These are phyloP conservation scores for Cytospora paraplurivora DNA, from an alignment of 2,329 filamentous ascomycete species.

Conservation along the genomic window DNA sequence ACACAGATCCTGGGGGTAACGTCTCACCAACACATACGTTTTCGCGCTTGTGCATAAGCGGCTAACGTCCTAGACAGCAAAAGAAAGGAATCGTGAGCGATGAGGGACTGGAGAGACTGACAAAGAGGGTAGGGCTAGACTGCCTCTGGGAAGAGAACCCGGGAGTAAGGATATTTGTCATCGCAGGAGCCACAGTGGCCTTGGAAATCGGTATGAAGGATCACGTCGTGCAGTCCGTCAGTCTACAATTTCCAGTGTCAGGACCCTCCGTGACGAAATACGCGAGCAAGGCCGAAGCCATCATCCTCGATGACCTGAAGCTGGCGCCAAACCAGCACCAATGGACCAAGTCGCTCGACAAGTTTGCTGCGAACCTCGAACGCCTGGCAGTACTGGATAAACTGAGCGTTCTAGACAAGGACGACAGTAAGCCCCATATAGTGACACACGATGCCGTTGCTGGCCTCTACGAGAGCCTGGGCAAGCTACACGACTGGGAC, in stretches of 20 bases:
- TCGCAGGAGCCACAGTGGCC: conserved; percentile 62
- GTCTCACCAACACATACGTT: conserved; percentile 26
- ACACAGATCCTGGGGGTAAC: conserved; percentile 53
- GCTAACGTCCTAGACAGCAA: conserved; percentile 36
- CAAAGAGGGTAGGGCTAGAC: conserved; percentile 67
- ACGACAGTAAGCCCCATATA: conserved; percentile 52
- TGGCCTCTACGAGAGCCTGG: conserved; percentile 71
- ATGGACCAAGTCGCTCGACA: conserved; percentile 69
- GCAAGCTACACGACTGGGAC: conserved; percentile 72
- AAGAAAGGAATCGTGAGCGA: conserved; percentile 69
- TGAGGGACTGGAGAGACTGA: conserved; percentile 72
- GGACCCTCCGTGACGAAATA: conserved; percentile 60
- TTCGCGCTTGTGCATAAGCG: conserved; percentile 38
- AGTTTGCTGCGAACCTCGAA: conserved; percentile 72
- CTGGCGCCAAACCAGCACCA: conserved; percentile 61
- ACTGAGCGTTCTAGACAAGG: conserved; percentile 58
- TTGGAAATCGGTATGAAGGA: conserved; percentile 64
- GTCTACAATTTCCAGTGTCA: conserved; percentile 64
- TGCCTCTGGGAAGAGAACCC: conserved; percentile 59
- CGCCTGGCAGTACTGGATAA: conserved; percentile 70
- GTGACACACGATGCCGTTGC: conserved; percentile 78
- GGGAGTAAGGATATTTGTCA: conserved; percentile 56
- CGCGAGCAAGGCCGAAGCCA: conserved; percentile 62
- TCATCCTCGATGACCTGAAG: conserved; percentile 66
- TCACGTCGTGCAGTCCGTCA: conserved; percentile 63